phyloP scores from a whole-genome alignment of 352 stramenopile species.

The Pythium diclinum region DNA sequence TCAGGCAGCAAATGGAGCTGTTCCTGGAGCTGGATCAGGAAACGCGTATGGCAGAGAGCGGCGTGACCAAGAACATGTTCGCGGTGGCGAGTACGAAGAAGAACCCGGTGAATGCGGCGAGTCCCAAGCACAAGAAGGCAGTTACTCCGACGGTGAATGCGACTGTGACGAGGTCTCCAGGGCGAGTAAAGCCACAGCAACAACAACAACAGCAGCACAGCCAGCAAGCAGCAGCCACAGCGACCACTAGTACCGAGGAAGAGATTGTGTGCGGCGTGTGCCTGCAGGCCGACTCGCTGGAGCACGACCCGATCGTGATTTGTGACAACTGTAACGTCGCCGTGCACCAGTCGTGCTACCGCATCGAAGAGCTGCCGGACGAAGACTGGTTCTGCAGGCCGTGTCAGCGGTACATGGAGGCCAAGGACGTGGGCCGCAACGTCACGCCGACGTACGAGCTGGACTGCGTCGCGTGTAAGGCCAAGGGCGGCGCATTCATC shows the following conservation, averaged over 20 bases:
- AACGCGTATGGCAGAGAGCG: conserved; percentile 26
- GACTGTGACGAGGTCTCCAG: not conserved
- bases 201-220: not conserved
- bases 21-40: conserved; percentile 48
- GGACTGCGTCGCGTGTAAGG: conserved; percentile 48
- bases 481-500: conserved; percentile 52
- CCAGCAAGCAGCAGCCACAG: not conserved
- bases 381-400: conserved; percentile 76
- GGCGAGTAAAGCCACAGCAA: not conserved
- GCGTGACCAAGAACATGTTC: conserved; percentile 30
- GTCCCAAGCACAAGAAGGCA: conserved; percentile 1
- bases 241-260: conserved; percentile 29
- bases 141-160: not conserved
- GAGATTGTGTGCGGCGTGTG: conserved; percentile 67
- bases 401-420: conserved; percentile 52
- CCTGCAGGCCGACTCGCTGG: conserved; percentile 55
- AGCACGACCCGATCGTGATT: conserved; percentile 76
- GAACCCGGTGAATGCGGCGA: not conserved
- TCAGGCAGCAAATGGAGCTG: conserved; percentile 64
- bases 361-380: conserved; percentile 58
- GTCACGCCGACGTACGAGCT: conserved; percentile 55
- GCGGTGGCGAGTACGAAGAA: conserved; percentile 16
- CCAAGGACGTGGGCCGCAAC: conserved; percentile 38
- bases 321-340: conserved; percentile 69
- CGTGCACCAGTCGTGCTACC: conserved; percentile 82